These are phyloP conservation scores for Pelargonium citronellum DNA, from an alignment of 441 rosid species.

Conservation along the genomic window DNA sequence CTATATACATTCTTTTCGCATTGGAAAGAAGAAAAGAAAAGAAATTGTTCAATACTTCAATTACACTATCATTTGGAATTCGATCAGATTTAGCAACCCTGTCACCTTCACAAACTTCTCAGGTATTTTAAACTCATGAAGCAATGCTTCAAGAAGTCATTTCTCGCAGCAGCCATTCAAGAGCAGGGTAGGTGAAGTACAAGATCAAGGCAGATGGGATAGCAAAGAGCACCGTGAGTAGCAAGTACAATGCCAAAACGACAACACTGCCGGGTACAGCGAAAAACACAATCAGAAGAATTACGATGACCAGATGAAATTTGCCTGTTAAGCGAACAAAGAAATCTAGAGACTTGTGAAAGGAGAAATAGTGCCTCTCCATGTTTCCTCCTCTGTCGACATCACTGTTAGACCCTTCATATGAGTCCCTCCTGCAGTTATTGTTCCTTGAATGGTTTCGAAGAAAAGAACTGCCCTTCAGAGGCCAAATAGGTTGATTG, in stretches of 20 bases:
- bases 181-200: constrained; percentile 24
- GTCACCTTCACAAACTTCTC: not conserved
- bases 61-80: not conserved
- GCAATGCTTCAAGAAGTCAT: constrained; percentile 18
- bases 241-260: constrained; percentile 22
- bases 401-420: constrained; percentile 10
- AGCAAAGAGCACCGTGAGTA: constrained; percentile 23
- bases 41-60: not conserved
- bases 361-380: constrained; percentile 17
- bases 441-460: constrained; percentile 10
- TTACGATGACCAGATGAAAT: constrained; percentile 23
- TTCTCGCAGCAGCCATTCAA: constrained; percentile 26
- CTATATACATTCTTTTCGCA: not conserved
- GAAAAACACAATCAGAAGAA: constrained; percentile 26
- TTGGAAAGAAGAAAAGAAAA: not conserved
- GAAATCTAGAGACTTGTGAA: constrained; percentile 24
- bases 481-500: constrained; percentile 19
- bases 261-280: constrained; percentile 22
- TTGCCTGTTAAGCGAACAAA: constrained; percentile 22
- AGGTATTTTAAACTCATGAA: not conserved
- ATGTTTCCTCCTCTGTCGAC: not conserved
- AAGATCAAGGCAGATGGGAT: constrained; percentile 25
- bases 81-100: not conserved
- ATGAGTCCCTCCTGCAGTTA: constrained; percentile 16
- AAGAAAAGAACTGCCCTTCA: constrained; percentile 14